These are phyloP conservation scores for Trametes elegans DNA, from an alignment of 768 basidiomycete genomes.

Conservation along the genomic window DNA sequence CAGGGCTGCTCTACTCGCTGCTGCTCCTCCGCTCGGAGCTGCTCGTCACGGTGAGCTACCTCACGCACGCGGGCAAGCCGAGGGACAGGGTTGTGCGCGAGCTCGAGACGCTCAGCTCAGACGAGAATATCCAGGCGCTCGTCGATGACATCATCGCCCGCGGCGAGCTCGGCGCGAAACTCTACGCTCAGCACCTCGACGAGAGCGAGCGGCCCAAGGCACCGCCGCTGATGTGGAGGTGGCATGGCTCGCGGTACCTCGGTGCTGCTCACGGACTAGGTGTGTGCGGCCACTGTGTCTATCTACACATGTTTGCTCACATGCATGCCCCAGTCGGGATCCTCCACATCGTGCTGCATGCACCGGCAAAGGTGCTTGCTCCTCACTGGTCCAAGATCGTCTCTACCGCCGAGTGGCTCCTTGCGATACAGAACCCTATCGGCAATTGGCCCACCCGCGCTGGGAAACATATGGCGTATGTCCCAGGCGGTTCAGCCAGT, in stretches of 20 bases:
- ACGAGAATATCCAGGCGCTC: conserved; percentile 34
- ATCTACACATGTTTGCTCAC: background rate
- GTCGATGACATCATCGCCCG: conserved; percentile 47
- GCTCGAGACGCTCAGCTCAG: conserved; percentile 31
- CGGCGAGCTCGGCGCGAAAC: conserved; percentile 39
- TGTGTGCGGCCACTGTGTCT: conserved; percentile 26
- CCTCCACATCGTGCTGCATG: conserved; percentile 46
- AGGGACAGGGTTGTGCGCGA: conserved; percentile 16
- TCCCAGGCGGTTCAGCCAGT: conserved; percentile 8
- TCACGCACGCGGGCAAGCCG: conserved; percentile 5
- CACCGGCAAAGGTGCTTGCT: conserved; percentile 36
- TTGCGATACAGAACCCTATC: conserved; percentile 40
- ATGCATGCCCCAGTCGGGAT: conserved; percentile 44
- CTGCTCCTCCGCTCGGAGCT: conserved; percentile 40
- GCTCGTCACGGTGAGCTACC: conserved; percentile 19
- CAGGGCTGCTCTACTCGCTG: conserved; percentile 53
- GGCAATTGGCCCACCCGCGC: conserved; percentile 57
- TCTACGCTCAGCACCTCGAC: conserved; percentile 32
- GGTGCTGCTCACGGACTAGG: conserved; percentile 62
- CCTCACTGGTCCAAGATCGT: conserved; percentile 41
- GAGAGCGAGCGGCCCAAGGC: conserved; percentile 12
- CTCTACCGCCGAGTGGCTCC: conserved; percentile 47
- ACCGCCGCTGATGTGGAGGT: conserved; percentile 57
- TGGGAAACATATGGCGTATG: conserved; percentile 7
- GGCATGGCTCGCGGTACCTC: conserved; percentile 55